These are phyloP conservation scores for Calocybe cyanea DNA, from an alignment of 768 basidiomycete genomes.

Conservation along the genomic window DNA sequence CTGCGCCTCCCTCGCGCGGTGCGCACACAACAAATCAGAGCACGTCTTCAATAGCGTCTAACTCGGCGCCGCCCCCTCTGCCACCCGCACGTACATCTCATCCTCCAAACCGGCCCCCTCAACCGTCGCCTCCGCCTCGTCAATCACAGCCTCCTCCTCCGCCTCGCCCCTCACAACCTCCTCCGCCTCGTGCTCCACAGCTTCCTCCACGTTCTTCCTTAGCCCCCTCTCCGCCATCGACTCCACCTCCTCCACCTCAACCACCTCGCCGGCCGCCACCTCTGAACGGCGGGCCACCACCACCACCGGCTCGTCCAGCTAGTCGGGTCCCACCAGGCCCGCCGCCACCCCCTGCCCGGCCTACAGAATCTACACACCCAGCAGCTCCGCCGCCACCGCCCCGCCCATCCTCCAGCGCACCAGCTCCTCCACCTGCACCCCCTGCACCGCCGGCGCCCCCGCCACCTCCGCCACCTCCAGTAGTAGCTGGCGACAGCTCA, in stretches of 20 bases:
- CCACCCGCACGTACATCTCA: slow-evolving; percentile 25
- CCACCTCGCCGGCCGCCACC: slow-evolving; percentile 8
- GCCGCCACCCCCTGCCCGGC: slow-evolving; percentile 18
- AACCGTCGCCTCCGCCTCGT: slow-evolving; percentile 27
- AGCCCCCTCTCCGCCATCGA: slow-evolving; percentile 13
- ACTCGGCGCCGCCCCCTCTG: slow-evolving; percentile 30
- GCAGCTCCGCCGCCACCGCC: slow-evolving; percentile 25
- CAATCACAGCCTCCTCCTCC: slow-evolving; percentile 21
- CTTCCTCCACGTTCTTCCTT: slow-evolving; percentile 20
- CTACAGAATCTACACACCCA: slow-evolving; percentile 33
- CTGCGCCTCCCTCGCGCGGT: slow-evolving; percentile 50
- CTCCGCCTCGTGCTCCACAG: slow-evolving; percentile 13
- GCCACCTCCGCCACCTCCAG: slow-evolving; percentile 39
- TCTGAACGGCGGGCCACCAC: background rate
- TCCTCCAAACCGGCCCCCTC: slow-evolving; percentile 30
- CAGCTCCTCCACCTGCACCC: slow-evolving; percentile 37
- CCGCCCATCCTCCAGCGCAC: slow-evolving; percentile 8
- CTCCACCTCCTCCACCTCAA: slow-evolving; percentile 19
- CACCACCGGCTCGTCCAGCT: slow-evolving; percentile 7
- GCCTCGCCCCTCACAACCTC: slow-evolving; percentile 15
- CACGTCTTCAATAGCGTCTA: slow-evolving; percentile 30
- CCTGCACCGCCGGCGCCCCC: slow-evolving; percentile 24
- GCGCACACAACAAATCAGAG: slow-evolving; percentile 31
- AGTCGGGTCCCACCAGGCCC: slow-evolving; percentile 14
- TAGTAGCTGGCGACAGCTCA: slow-evolving; percentile 20